Conservation (phyloP, 2,329 filamentous ascomycete species). For the Aphanoascus verrucosus region DNA sequence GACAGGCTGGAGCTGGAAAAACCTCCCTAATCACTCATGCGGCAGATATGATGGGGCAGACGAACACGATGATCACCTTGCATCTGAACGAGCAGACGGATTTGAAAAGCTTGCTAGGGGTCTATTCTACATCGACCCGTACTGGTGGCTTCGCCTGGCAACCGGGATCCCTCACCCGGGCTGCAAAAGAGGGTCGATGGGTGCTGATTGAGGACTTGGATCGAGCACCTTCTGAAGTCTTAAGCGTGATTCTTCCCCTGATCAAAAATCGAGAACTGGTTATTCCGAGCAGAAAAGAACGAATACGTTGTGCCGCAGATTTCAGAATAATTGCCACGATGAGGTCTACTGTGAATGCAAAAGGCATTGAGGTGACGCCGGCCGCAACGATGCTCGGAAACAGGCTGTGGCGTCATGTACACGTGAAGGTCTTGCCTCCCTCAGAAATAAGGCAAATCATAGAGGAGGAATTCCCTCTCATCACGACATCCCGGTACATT, state of each 20-base stretch:
- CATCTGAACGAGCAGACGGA: constrained; percentile 98
- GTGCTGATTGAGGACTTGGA: constrained; percentile 95
- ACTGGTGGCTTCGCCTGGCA: constrained; percentile 89
- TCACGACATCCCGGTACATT: constrained; percentile 45
- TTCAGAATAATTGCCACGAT: constrained; percentile 92
- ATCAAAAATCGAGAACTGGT: constrained; percentile 87
- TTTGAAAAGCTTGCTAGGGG: constrained; percentile 86
- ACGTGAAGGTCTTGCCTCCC: constrained; percentile 53
- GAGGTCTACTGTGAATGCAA: constrained; percentile 55
- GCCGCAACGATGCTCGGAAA: constrained; percentile 62
- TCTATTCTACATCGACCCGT: constrained; percentile 80
- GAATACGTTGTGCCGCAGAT: constrained; percentile 66
- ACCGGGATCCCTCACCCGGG: constrained; percentile 83
- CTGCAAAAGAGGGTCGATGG: constrained; percentile 89
- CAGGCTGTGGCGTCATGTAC: constrained; percentile 75
- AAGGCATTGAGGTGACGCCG: constrained; percentile 61
- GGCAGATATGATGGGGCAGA: constrained; percentile 66
- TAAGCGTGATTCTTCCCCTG: constrained; percentile 82
- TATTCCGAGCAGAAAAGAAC: constrained; percentile 80
- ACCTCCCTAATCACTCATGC: constrained; percentile 75
- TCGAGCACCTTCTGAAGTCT: constrained; percentile 83
- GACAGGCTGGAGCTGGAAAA: constrained; percentile 79
- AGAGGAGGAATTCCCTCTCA: constrained; percentile 55
- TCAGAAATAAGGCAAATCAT: constrained; percentile 68
- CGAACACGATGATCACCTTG: constrained; percentile 76